Conservation (phyloP, 257 asterid genomes). For the Fraxinus quadrangulata region DNA sequence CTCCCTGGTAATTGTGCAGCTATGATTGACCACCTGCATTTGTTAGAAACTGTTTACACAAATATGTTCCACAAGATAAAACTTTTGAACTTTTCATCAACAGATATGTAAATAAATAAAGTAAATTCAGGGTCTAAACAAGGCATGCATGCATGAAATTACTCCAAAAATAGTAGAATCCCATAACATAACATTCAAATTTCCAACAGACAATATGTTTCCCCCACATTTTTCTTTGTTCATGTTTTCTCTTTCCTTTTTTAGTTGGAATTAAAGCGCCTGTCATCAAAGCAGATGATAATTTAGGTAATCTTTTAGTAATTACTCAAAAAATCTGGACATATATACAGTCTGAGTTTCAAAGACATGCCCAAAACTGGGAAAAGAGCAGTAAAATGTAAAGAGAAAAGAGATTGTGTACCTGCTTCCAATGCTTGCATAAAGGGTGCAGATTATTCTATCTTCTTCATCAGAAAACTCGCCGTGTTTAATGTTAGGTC, state of each 20-base stretch:
- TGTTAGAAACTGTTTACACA: background rate
- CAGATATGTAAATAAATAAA: constrained; percentile 2
- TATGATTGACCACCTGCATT: constrained; percentile 77
- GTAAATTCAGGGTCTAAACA: constrained; percentile 21
- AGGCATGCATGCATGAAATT: constrained; percentile 49
- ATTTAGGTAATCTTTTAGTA: background rate
- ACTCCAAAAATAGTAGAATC: constrained; percentile 33
- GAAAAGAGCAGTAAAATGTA: background rate
- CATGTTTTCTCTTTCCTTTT: constrained; percentile 19
- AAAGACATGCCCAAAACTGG: background rate
- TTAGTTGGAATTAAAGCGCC: constrained; percentile 17
- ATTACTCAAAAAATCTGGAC: background rate
- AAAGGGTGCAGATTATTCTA: constrained; percentile 66
- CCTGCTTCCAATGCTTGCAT: constrained; percentile 94
- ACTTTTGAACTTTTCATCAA: constrained; percentile 16
- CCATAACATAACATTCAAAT: constrained; percentile 9
- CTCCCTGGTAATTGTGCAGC: constrained; percentile 81
- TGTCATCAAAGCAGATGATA: constrained; percentile 28
- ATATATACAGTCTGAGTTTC: background rate
- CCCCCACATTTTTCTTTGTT: background rate
- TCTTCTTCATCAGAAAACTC: constrained; percentile 91
- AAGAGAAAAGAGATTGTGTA: background rate
- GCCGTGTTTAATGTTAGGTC: constrained; percentile 86
- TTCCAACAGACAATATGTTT: constrained; percentile 9
- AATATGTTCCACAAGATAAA: constrained; percentile 14